Evolutionary conservation across 164 flowering plant genomes (phyloP), one percentile per base, ranked within the genome.

Genomic region (Berberis vulgaris): DNA sequence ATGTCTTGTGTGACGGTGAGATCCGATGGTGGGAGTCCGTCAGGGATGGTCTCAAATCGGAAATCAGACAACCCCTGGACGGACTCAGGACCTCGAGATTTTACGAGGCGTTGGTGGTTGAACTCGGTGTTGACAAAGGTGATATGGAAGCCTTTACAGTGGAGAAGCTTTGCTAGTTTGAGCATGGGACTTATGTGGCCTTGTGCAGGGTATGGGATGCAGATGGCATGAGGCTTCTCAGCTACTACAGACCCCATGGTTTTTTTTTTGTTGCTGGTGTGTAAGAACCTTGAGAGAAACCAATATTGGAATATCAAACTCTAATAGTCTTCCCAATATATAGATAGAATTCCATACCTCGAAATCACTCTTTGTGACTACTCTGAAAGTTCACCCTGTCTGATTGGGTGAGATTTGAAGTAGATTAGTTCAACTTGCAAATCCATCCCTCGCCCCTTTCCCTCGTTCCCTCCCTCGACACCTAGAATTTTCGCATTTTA

Each of bases 91-190:
- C 73, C 82, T 26, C 56, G 56, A 2, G 80, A 72, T 2, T 62
- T 62, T 63, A 78, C 58, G 11, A 81, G 13, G 40, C 80, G 79
- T 5, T 41, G 42, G 55, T 81, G 82, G 54, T 78, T 81, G 72
- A 60, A 72, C 60, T 76, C 76, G 1, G 76, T 78, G 73, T 80
- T 78, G 47, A 80, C 79, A 44, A 78, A 78, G 59, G 83, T 78
- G 41, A 76, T 64, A 49, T 73, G 74, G 50, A 59, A 67, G 54
- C 74, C 74, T 60, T 45, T 67, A 42, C 43, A 6, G 9, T 69
- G 69, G 11, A 69, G 72, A 41, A 73, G 70, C 41, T 65, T 73
- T 1, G 78, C 68, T 6, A 72, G 41, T 49, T 75, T 68, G 45
- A 68, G 45, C 74, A 74, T 71, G 45, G 74, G 74, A 57, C 8